Base-by-base conservation (phyloP, 371 early-diverging fungal species). In the Catenaria anguillulae region DNA sequence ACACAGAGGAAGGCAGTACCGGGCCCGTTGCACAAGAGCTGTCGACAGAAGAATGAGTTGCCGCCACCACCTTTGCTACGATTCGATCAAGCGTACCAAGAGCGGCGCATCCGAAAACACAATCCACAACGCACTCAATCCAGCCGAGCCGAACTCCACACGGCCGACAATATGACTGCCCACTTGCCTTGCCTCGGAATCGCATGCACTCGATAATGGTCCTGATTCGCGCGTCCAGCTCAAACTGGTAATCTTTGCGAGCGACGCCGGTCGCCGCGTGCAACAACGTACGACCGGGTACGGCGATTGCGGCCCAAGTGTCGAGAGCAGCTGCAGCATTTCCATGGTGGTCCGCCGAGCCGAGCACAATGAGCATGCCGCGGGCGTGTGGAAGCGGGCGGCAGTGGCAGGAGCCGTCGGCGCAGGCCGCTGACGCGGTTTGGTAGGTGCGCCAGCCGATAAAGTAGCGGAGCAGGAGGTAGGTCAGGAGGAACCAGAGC, bases 1-100 rank as follows among this genome's bases (percentile, higher is more conserved):
- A 54, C 83, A 80, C 6, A 89, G 70, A 2, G 92, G 85, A 13
- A 97, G 78, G 67, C 96, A 93, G n/a, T 94, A 10, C 93, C 94
- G 0, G 96, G 97, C 0, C 97, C 97, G 70, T 97, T 97, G 67
- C 84, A 87, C 23, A 93, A 42, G 13, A 93, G 74, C 86, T 84
- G 50, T 23, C 4, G 29, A 13, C 56, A 6, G 19, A 0, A 6
- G 23, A 21, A 59, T 46, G n/a, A n/a, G n/a, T n/a, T n/a, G n/a
- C n/a, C n/a, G n/a, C n/a, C n/a, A n/a, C n/a, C n/a, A n/a, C n/a
- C n/a, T n/a, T n/a, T n/a, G n/a, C n/a, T n/a, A n/a, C 40, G 15
- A 36, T n/a, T 12, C 63, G 50, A 21, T 34, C 40, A 40, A 58
- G 24, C 66, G 66, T 73, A 84, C 86, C 63, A 85, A 48, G 56